Evolutionary conservation across 116 monocot species (phyloP).

Genomic region (Iris pallida): DNA sequence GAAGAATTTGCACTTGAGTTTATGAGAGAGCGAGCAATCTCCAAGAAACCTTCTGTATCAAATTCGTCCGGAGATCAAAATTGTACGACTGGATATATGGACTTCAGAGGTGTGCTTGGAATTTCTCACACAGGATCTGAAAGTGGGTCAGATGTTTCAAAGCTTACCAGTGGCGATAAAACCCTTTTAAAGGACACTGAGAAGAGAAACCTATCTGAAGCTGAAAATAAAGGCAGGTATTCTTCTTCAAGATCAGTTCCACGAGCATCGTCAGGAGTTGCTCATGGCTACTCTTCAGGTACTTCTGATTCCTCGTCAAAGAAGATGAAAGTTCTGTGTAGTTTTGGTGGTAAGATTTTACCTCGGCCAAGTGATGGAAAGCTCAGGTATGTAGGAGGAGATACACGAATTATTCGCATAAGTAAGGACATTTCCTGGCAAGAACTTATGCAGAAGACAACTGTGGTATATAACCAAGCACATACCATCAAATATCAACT

Average conservation of each 20-base stretch:
- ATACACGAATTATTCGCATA: conserved; percentile 76
- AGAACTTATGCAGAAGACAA: conserved; percentile 71
- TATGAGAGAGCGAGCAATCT: conserved; percentile 69
- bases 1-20: conserved; percentile 98
- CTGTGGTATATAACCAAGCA: conserved; percentile 44
- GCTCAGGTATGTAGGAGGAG: conserved; percentile 95
- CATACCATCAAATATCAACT: conserved; percentile 92
- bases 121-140: conserved; percentile 49
- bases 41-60: conserved; percentile 47
- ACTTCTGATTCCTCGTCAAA: conserved; percentile 44
- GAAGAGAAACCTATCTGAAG: conserved; percentile 23
- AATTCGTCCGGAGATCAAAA: conserved; percentile 44
- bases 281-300: conserved; percentile 50
- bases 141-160: conserved; percentile 38
- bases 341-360: conserved; percentile 94
- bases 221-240: conserved; percentile 32
- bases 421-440: conserved; percentile 68
- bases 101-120: conserved; percentile 42
- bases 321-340: conserved; percentile 80
- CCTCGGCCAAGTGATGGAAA: conserved; percentile 98
- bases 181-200: conserved; percentile 26
- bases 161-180: conserved; percentile 32
- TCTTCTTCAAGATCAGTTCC: conserved; percentile 28
- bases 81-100: conserved; percentile 33
- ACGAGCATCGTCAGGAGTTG: conserved; percentile 24